Evolutionary conservation across 371 early-diverging fungal genomes (phyloP).

Genomic region (Blakeslea trispora): DNA sequence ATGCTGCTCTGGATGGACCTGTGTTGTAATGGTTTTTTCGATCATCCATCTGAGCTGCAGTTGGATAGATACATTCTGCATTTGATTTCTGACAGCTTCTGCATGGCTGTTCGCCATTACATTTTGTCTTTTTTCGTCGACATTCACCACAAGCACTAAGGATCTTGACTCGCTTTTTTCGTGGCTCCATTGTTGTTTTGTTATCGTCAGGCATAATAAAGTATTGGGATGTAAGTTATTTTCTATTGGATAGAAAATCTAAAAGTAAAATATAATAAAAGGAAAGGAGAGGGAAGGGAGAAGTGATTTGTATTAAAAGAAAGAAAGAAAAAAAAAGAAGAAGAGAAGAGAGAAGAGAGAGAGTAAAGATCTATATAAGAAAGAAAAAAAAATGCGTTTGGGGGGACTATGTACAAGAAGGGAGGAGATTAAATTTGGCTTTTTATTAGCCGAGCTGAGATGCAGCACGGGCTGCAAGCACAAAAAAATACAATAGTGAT

Average conservation of each 20-base stretch:
- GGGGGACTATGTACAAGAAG: background rate
- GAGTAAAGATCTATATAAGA: background rate
- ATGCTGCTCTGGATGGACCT: conserved; percentile 33
- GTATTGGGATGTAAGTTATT: background rate
- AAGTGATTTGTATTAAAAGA: background rate
- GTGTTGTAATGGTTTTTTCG: conserved; percentile 25
- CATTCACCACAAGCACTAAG: conserved; percentile 65
- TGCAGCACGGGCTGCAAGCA: too few relatives aligned
- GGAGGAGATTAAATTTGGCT: too few relatives aligned
- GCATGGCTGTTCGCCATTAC: conserved; percentile 65
- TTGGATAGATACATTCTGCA: conserved; percentile 52
- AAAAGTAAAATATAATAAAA: conserved; percentile 3
- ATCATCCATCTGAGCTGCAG: conserved; percentile 33
- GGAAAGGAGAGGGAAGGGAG: conserved; percentile 1
- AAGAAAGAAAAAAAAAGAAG: background rate
- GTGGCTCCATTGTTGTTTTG: conserved; percentile 23
- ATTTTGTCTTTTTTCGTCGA: conserved; percentile 63
- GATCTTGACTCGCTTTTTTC: conserved; percentile 63
- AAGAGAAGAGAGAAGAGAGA: background rate
- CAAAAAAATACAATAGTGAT: too few relatives aligned
- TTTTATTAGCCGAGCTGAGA: too few relatives aligned
- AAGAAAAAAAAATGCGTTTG: conserved; percentile 1
- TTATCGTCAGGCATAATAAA: conserved; percentile 6
- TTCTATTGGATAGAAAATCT: background rate
- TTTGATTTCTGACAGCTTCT: conserved; percentile 59